Conservation (phyloP, 257 asterid species). For the Solanum commersonii region DNA sequence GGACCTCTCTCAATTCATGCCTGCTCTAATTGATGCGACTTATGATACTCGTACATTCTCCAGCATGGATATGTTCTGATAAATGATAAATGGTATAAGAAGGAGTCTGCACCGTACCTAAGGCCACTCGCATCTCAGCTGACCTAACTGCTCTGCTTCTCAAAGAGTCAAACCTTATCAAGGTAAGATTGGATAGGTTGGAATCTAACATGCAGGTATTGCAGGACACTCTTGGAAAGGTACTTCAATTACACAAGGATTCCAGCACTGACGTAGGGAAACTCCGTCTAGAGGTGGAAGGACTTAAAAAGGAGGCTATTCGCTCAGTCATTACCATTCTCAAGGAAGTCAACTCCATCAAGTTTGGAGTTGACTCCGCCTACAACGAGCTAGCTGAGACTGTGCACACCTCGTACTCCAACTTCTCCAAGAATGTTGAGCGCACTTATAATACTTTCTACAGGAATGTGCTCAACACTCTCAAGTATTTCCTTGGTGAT, state of each 20-base stretch:
- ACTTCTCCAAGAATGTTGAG: not conserved
- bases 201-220: not conserved
- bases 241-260: not conserved
- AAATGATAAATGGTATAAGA: not conserved
- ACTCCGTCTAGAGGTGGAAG: not conserved
- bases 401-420: not conserved
- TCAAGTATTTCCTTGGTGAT: not conserved
- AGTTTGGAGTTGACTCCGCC: not conserved
- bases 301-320: not conserved
- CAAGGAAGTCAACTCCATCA: not conserved
- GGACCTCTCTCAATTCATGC: not conserved
- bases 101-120: not conserved
- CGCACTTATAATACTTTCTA: not conserved
- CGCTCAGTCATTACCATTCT: not conserved
- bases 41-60: not conserved
- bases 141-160: not conserved
- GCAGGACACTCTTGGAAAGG: not conserved
- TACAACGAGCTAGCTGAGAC: not conserved
- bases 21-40: not conserved
- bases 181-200: not conserved
- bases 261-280: too few species aligned
- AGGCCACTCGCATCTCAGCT: not conserved
- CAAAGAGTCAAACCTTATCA: not conserved
- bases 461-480: not conserved
- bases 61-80: too few species aligned